Base-by-base conservation (phyloP, 768 basidiomycete species). In the Trametes cinnabarina region DNA sequence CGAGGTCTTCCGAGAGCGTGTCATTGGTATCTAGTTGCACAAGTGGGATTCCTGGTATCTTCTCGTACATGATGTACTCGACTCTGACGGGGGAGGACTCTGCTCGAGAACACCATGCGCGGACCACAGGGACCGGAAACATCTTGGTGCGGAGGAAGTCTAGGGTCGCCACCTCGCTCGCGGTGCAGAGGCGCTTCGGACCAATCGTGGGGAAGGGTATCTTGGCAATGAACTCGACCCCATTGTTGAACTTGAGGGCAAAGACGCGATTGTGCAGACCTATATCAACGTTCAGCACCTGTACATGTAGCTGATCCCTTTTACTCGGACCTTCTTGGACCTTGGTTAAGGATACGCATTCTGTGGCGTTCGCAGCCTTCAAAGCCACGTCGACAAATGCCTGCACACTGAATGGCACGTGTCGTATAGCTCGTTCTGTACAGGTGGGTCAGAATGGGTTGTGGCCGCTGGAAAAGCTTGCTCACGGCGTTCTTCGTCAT, bases 151-250 rank as follows among this genome's bases (percentile, higher is more conserved):
- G 74, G 32, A 75, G 72, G n/a, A 73, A 77, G 35, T 41, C 66
- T 71, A 80, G 72, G 5, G 79, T 80, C 20, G 78, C 78, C 22
- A 76, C 78, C 61, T 80, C 79, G 61, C 78, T 79, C 3, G 79
- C 78, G 17, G 76, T 64, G 46, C 69, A 68, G 65, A 62, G 73
- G 69, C 63, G 71, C 61, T 74, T 74, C 58, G 75, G 78, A 10
- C 67, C 62, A 35, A 71, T 71, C 19, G 58, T 52, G 3, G 74
- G 74, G 62, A 74, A 76, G 40, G 79, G 79, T 49, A 79, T 71
- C 25, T 74, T 75, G 0, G 77, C 77, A 5, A 80, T 67, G 65
- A 79, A 68, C 57, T 72, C 65, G 58, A 72, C 72, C 40, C 60
- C 67, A 47, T 68, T 69, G 61, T 66, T 69, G 64, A 77, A 63